These are phyloP conservation scores for Ascochyta pisi DNA, from an alignment of 2,329 filamentous ascomycete species.

Conservation along the genomic window DNA sequence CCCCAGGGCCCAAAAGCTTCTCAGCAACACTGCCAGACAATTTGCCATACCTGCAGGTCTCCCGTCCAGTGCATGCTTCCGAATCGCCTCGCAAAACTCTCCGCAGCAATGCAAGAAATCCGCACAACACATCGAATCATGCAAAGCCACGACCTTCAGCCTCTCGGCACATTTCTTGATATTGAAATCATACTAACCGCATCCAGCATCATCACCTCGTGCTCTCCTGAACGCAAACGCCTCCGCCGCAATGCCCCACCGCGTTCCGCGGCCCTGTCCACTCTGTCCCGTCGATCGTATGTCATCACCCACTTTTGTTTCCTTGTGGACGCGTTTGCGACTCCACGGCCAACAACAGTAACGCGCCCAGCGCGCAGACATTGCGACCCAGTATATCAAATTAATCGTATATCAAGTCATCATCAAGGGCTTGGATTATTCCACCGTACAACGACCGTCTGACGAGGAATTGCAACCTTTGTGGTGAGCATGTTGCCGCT, in stretches of 20 bases:
- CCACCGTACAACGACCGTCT: not conserved
- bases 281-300: constrained; percentile 12
- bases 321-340: not conserved
- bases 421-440: too few relatives aligned
- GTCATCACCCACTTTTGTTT: constrained; percentile 15
- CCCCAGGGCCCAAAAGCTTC: not conserved
- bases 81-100: not conserved
- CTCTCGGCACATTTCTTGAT: constrained; percentile 4
- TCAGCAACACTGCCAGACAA: not conserved
- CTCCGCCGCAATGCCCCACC: constrained; percentile 12
- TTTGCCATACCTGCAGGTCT: constrained; percentile 7
- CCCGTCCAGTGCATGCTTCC: not conserved
- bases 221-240: constrained; percentile 10
- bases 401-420: not conserved
- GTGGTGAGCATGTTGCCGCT: too few relatives aligned
- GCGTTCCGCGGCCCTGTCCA: constrained; percentile 2
- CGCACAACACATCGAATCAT: not conserved
- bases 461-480: too few relatives aligned
- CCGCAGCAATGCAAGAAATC: not conserved
- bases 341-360: not conserved
- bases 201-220: not conserved
- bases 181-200: not conserved
- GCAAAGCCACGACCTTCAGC: constrained; percentile 8
- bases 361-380: not conserved
- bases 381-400: not conserved